phyloP scores from a whole-genome alignment of 139 green algal species.

The Closterium sp. region DNA sequence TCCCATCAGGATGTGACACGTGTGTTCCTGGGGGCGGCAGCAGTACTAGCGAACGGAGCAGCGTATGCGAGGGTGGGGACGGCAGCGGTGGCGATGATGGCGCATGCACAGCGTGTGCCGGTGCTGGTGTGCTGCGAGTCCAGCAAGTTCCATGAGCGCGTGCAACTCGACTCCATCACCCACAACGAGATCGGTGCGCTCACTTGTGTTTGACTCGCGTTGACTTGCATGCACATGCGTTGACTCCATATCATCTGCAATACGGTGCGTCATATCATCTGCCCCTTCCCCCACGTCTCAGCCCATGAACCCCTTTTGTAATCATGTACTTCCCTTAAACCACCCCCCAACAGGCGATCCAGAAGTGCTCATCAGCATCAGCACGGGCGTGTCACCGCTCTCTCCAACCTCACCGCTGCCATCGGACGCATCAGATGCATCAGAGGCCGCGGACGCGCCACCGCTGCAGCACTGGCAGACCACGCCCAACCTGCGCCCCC shows the following conservation, averaged over 20 bases:
- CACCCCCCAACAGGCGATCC: background rate
- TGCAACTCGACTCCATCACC: constrained; percentile 77
- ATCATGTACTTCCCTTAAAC: background rate
- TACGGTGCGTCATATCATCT: background rate
- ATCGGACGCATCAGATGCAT: background rate
- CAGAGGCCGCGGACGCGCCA: background rate
- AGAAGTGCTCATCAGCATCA: background rate
- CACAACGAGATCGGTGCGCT: constrained; percentile 87
- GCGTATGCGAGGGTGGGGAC: constrained; percentile 81
- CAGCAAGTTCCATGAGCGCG: constrained; percentile 92
- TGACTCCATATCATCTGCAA: background rate
- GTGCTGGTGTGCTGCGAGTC: constrained; percentile 92
- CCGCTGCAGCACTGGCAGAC: background rate
- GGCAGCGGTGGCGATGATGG: constrained; percentile 81
- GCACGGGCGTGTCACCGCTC: background rate
- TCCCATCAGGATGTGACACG: constrained; percentile 66
- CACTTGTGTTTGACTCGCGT: background rate
- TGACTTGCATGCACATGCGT: background rate
- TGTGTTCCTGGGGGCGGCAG: constrained; percentile 84
- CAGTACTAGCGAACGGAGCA: constrained; percentile 89
- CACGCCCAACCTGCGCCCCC: background rate
- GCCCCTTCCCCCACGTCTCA: background rate
- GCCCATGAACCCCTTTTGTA: background rate
- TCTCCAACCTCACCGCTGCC: too few species aligned
- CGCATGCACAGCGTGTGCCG: constrained; percentile 64